Percentiles rank a stretch among this genome's conserved stretches.
phyloP scores from a whole-genome alignment of 352 stramenopile species.

The Discostella stelligera region DNA sequence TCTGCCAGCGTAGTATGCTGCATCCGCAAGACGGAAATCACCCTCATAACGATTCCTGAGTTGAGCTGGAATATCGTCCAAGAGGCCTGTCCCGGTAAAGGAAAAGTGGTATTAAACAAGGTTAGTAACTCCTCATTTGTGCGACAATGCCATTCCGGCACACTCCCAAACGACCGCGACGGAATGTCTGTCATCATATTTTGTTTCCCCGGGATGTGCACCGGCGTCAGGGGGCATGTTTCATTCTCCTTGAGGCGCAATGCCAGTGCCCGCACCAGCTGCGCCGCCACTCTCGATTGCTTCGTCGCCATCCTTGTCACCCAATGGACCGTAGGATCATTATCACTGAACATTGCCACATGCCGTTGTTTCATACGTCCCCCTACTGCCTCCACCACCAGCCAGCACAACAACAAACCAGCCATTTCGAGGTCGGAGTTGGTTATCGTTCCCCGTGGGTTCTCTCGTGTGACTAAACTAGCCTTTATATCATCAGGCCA shows the following conservation, averaged over 20 bases:
- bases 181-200: conserved; percentile 36
- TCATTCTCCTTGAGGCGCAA: not conserved
- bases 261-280: not conserved
- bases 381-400: conserved; percentile 4
- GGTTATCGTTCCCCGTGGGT: not conserved
- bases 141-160: conserved; percentile 27
- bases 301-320: not conserved
- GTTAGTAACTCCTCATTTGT: conserved; percentile 16
- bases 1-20: no score
- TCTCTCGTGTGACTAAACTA: not conserved
- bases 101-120: conserved; percentile 21
- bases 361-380: not conserved
- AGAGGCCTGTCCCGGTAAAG: conserved; percentile 24
- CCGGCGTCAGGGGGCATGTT: not conserved
- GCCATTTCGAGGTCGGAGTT: conserved; percentile 3
- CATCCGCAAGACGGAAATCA: no score
- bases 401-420: no score
- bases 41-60: no score
- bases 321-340: not conserved
- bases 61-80: conserved; percentile 14
- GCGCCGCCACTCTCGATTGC: not conserved
- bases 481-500: conserved; percentile 8
- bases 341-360: not conserved
- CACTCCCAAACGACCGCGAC: conserved; percentile 21
- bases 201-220: not conserved